Conservation (phyloP, 306 rosid species). For the Elaeagnus macrophylla region DNA sequence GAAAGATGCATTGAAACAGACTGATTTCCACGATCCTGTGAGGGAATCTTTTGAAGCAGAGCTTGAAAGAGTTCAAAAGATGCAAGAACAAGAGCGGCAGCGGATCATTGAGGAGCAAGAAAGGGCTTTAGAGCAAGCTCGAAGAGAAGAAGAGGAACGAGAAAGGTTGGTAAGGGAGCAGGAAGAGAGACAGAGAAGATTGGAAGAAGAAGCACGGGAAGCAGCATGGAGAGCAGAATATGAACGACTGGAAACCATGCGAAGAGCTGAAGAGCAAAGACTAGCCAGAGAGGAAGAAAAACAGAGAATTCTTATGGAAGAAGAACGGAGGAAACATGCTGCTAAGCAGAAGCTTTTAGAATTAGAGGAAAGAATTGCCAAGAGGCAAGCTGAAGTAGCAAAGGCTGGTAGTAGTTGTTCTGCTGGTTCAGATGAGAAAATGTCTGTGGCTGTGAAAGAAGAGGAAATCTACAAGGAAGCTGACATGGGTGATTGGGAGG, state of each 20-base stretch:
- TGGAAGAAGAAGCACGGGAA: conserved; percentile 92
- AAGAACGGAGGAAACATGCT: conserved; percentile 89
- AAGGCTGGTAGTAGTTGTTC: conserved; percentile 33
- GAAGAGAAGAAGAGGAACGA: conserved; percentile 90
- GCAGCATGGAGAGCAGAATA: conserved; percentile 92
- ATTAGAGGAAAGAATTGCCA: conserved; percentile 85
- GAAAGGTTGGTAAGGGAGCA: conserved; percentile 58
- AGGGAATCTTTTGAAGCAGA: conserved; percentile 98
- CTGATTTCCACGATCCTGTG: conserved; percentile 83
- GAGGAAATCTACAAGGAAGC: conserved; percentile 42
- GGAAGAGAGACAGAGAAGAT: conserved; percentile 68
- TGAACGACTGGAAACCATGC: conserved; percentile 58
- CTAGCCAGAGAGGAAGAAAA: conserved; percentile 78
- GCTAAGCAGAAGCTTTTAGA: conserved; percentile 87
- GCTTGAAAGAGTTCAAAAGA: conserved; percentile 95
- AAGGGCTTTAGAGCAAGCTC: conserved; percentile 65
- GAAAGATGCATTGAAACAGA: conserved; percentile 64
- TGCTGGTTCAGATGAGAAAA: conserved; percentile 41
- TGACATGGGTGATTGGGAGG: conserved; percentile 87
- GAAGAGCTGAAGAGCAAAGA: conserved; percentile 78
- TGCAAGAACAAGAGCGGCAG: conserved; percentile 91
- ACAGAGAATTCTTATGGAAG: conserved; percentile 59
- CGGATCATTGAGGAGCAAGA: conserved; percentile 75
- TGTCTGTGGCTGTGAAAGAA: conserved; percentile 34
- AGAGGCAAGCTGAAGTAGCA: conserved; percentile 58